Base-by-base conservation (phyloP, 106 monocot genomes). In the Dendrobium nobile region DNA sequence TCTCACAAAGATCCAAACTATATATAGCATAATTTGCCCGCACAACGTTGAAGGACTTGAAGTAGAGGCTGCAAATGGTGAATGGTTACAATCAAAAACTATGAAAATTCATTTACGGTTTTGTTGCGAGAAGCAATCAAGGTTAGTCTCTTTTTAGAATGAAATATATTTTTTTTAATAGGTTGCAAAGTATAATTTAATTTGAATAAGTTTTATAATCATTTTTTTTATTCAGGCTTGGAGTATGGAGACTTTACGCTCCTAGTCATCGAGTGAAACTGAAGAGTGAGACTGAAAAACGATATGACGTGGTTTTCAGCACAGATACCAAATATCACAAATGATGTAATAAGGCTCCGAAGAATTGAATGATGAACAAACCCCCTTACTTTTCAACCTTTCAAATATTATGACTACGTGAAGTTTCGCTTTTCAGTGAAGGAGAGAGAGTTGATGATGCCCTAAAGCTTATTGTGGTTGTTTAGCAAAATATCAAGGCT, bases 241-340 rank as follows among this genome's bases (percentile, higher is more conserved):
- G 85, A 81, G 43, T 22, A 85, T 67, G 81, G 81, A 85, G 85
- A 55, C 40, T 81, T 13, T 5, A 55, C 0, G 67, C 85, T 8
- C 41, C 81, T 26, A 3, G 0, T 7, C 81, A 85, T 28, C 65
- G 72, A 19, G 85, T 85, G 7, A 41, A 26, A 9, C 40, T 78
- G 24, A 28, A 77, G 5, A 77, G 19, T 0, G 2, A 2, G 18
- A 18, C 19, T 16, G 58, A 58, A 54, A 54, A 54, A 54, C 17
- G 85, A 55, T 81, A 77, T 26, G 61, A 77, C 0, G 73, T 70
- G 22, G 4, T 67, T 20, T 81, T 70, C 11, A 9, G 7, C 15
- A 18, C 45, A n/a, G 1, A n/a, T 24, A 1, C 77, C 81, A 1
- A 72, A 22, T 8, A 68, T 67, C 16, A 64, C 27, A 4, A 11